phyloP scores from a whole-genome alignment of 352 stramenopile genomes.

The Blastocystis sp. region DNA sequence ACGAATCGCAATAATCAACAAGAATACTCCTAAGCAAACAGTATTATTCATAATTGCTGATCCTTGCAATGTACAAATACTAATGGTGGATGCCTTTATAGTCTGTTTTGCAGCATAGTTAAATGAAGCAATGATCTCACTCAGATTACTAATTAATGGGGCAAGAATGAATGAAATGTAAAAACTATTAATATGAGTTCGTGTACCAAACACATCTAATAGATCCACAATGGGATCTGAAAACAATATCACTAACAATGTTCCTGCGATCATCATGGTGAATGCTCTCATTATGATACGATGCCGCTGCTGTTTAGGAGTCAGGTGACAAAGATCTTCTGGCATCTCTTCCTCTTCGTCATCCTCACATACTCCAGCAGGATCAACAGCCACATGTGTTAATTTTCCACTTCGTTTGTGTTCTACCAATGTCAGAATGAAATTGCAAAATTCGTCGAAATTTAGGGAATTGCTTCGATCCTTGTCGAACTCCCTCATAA shows the following conservation, averaged over 20 bases:
- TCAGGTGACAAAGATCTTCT: constrained; percentile 82
- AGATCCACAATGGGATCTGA: constrained; percentile 94
- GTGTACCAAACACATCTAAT: constrained; percentile 59
- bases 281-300: constrained; percentile 86
- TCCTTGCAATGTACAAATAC: constrained; percentile 73
- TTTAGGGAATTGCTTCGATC: constrained; percentile 82
- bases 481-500: constrained; percentile 81
- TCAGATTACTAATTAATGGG: constrained; percentile 92
- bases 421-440: constrained; percentile 58
- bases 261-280: constrained; percentile 85
- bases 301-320: constrained; percentile 85
- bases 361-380: constrained; percentile 42
- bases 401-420: constrained; percentile 18
- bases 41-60: constrained; percentile 98
- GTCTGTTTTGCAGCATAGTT: constrained; percentile 96
- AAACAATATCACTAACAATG: constrained; percentile 84
- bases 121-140: constrained; percentile 89
- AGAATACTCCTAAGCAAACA: constrained; percentile 94
- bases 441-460: constrained; percentile 80
- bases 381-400: neutral
- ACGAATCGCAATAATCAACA: constrained; percentile 81
- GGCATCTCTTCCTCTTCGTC: constrained; percentile 74
- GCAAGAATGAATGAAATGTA: constrained; percentile 94
- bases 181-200: constrained; percentile 83
- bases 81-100: constrained; percentile 45